Evolutionary conservation across 2,329 filamentous ascomycete species (phyloP), one percentile per base, ranked within the genome.

Genomic region (Zalaria sp.): DNA sequence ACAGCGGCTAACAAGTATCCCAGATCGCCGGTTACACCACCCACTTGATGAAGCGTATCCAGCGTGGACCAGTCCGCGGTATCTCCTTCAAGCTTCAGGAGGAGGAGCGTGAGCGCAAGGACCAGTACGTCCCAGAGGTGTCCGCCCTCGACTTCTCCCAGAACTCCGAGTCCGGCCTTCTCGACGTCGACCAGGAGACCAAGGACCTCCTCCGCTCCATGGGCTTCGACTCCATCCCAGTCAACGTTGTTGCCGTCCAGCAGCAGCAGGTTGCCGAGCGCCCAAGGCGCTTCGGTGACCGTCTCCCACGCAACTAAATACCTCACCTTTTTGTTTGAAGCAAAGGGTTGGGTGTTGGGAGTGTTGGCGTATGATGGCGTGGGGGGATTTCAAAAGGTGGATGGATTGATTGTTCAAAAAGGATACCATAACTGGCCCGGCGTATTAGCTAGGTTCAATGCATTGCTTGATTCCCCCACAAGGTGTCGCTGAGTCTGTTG

Each of bases 61-160:
- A 96, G 78, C 87, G 91, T 68, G 91, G 91, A 54, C 91, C 91
- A 54, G 91, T 98, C 71, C 93, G 91, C 61, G 91, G 91, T 77
- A 98, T 98, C 73, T 98, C 93, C 71, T 98, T 98, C 88, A 98
- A 98, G 81, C 85, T 98, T 49, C 91, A 98, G 75, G 91, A 98
- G 77, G 91, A 98, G 77, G 91, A 98, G 82, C 86, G 91, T 79
- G 91, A 98, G 76, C 83, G 91, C 68, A 98, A 98, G 84, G 91
- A 98, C 77, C 91, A 98, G 77, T 98, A 95, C 76, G 91, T 98
- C 54, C 91, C 91, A 63, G 91, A 98, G 74, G 77, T 98, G 59
- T 98, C 93, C 48, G 91, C 91, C 64, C 83, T 98, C 66, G 91
- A 98, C 78, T 93, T 95, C 75, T 80, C 82, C 63, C 86, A 94